These are phyloP conservation scores for Coleophoma cylindrospora DNA, from an alignment of 2,329 filamentous ascomycete species.

Conservation along the genomic window DNA sequence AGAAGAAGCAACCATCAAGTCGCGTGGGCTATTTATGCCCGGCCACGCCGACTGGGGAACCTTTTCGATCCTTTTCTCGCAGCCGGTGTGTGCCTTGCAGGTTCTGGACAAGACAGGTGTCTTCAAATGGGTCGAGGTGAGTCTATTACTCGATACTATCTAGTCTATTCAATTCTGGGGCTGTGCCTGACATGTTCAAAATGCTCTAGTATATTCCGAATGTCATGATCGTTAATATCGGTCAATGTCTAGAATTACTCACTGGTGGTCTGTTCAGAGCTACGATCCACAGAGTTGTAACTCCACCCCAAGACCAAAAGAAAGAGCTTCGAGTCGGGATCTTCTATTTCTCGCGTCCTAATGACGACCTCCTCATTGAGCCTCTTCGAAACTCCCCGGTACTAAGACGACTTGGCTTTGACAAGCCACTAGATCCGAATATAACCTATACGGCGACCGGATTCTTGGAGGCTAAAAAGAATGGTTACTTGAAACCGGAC, in stretches of 20 bases:
- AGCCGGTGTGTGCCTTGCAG: constrained; percentile 33
- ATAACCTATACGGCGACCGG: constrained; percentile 24
- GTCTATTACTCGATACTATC: no score
- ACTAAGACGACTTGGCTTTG: constrained; percentile 19
- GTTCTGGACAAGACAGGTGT: constrained; percentile 29
- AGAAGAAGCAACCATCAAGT: constrained; percentile 29
- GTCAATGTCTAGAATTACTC: constrained; percentile 25
- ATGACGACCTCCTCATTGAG: constrained; percentile 29
- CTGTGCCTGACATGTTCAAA: no score
- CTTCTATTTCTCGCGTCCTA: constrained; percentile 34
- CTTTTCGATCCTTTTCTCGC: constrained; percentile 33
- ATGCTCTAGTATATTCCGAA: constrained; percentile 29
- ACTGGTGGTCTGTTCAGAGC: constrained; percentile 26
- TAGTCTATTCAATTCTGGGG: no score
- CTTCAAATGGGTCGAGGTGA: no score
- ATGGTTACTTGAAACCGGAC: constrained; percentile 24
- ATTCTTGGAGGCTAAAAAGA: constrained; percentile 24
- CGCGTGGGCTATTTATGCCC: constrained; percentile 32
- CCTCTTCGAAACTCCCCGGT: constrained; percentile 30
- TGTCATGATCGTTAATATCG: constrained; percentile 33
- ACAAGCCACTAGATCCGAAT: constrained; percentile 23
- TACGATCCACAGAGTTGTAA: constrained; percentile 26
- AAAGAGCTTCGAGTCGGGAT: constrained; percentile 30
- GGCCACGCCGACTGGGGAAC: constrained; percentile 37
- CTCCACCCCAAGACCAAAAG: constrained; percentile 30